Percentiles rank a stretch among this genome's conserved stretches.
Evolutionary conservation across 148 eudicot species (phyloP).

Genomic region (Gaultheria prostrata): DNA sequence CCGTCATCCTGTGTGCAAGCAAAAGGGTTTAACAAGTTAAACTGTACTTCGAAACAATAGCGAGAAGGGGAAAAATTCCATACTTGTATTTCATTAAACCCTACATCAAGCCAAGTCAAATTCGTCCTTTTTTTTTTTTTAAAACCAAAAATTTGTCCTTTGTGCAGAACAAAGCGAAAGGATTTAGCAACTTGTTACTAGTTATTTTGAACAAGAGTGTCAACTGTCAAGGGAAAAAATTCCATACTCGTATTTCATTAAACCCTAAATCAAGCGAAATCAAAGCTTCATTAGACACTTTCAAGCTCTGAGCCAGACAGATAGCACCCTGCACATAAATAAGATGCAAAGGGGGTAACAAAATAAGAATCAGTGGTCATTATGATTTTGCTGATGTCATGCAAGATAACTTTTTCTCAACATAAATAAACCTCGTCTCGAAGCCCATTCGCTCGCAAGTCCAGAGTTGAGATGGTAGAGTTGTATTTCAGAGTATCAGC

Average conservation of each 20-base stretch:
- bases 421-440: constrained; percentile 70
- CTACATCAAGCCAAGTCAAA: constrained; percentile 76
- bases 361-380: not conserved
- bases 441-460: constrained; percentile 85
- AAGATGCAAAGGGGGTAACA: not conserved
- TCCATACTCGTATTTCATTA: constrained; percentile 87
- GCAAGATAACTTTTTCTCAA: not conserved
- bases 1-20: constrained; percentile 63
- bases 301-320: constrained; percentile 83
- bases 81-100: constrained; percentile 86
- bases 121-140: not conserved
- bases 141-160: constrained; percentile 26
- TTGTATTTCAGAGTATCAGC: constrained; percentile 84
- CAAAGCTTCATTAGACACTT: constrained; percentile 84
- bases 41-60: not conserved
- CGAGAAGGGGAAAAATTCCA: constrained; percentile 2
- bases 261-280: constrained; percentile 76
- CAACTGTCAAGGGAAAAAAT: not conserved
- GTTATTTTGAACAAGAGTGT: not conserved
- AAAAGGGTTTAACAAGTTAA: constrained; percentile 10
- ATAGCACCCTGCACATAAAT: constrained; percentile 62
- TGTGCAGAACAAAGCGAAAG: not conserved
- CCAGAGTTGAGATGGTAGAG: constrained; percentile 73
- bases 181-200: constrained; percentile 1
- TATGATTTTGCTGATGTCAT: not conserved